phyloP scores from a whole-genome alignment of 2,329 filamentous ascomycete species.

The Stylonectria norvegica region DNA sequence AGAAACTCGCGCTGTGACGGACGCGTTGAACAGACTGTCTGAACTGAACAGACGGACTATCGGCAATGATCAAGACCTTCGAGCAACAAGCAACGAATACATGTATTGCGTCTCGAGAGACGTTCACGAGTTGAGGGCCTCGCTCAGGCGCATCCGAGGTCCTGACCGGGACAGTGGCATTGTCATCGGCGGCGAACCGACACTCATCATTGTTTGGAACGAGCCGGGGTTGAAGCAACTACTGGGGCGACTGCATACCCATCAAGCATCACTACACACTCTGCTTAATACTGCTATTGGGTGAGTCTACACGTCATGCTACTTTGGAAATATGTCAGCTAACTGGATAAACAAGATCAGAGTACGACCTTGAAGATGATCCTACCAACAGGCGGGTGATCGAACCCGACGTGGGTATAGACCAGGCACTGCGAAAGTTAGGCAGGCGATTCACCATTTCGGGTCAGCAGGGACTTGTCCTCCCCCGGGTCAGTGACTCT shows the following conservation, averaged over 20 bases:
- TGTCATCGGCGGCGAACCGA: conserved; percentile 22
- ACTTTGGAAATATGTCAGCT: conserved; percentile 3
- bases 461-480: conserved; percentile 20
- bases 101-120: conserved; percentile 26
- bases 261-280: conserved; percentile 27
- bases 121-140: conserved; percentile 23
- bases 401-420: conserved; percentile 24
- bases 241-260: conserved; percentile 22
- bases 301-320: conserved; percentile 4
- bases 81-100: conserved; percentile 25
- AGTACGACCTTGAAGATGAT: conserved; percentile 21
- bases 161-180: conserved; percentile 28
- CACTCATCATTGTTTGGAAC: conserved; percentile 29
- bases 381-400: conserved; percentile 24
- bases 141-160: conserved; percentile 25
- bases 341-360: conserved; percentile 11
- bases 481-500: conserved; percentile 27
- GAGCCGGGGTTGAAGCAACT: conserved; percentile 22
- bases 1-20: conserved; percentile 25
- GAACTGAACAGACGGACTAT: conserved; percentile 21
- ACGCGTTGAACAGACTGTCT: conserved; percentile 25
- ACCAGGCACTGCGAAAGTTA: conserved; percentile 24
- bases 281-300: conserved; percentile 27
- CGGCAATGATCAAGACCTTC: conserved; percentile 16
- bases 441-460: conserved; percentile 23